Conservation (phyloP, 2,329 filamentous ascomycete species). For the Tetracladium maxilliforme region DNA sequence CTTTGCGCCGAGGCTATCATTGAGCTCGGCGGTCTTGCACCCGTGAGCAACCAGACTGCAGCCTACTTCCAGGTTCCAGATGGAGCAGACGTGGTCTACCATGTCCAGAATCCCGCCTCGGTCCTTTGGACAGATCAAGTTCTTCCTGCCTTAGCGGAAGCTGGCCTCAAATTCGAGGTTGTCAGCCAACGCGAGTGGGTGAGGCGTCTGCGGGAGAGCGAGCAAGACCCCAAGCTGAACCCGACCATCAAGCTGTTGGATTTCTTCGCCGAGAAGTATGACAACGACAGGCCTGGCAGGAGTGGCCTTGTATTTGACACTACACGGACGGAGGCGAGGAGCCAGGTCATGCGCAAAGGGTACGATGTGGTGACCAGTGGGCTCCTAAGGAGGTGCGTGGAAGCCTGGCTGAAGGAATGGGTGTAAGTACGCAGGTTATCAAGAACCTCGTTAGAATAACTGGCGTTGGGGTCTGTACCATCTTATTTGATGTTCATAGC, state of each 20-base stretch:
- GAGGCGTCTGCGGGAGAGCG: conserved; percentile 22
- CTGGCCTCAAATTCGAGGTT: conserved; percentile 26
- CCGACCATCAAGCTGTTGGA: conserved; percentile 34
- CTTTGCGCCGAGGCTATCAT: conserved; percentile 22
- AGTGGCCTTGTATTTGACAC: conserved; percentile 23
- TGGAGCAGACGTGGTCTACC: conserved; percentile 23
- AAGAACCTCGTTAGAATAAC: too few species aligned
- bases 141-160: conserved; percentile 28
- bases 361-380: conserved; percentile 21
- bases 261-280: conserved; percentile 36
- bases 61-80: conserved; percentile 6
- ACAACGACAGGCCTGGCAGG: conserved; percentile 21
- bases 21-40: conserved; percentile 17
- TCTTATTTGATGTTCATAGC: too few species aligned
- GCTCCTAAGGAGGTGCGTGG: conserved; percentile 20
- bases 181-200: conserved; percentile 30
- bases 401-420: conserved; percentile 14
- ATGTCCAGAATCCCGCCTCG: conserved; percentile 32
- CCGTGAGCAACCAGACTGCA: conserved; percentile 2
- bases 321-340: conserved; percentile 14
- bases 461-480: too few species aligned
- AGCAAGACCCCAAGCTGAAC: conserved; percentile 31
- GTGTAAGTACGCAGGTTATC: conserved; percentile 6
- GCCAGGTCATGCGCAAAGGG: conserved; percentile 16
- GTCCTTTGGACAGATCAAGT: conserved; percentile 35